Evolutionary conservation across 805 yeast species (phyloP).

Genomic region (Pichia californica): DNA sequence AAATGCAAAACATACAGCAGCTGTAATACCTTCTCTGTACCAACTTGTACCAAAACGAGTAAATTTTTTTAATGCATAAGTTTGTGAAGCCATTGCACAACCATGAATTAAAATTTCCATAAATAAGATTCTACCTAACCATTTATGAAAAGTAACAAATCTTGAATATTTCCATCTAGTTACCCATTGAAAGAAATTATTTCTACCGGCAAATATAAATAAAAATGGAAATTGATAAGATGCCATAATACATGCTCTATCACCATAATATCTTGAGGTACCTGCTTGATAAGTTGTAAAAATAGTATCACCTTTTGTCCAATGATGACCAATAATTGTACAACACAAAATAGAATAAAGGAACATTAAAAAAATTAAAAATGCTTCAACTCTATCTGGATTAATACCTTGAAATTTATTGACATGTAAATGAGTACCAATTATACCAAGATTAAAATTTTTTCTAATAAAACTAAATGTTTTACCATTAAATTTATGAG

Average conservation of each 20-base stretch:
- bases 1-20: conserved; percentile 23
- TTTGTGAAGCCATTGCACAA: conserved; percentile 24
- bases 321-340: conserved; percentile 20
- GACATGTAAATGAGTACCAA: conserved; percentile 18
- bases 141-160: conserved; percentile 53
- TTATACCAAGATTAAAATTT: conserved; percentile 20
- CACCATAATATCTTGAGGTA: conserved; percentile 34
- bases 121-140: conserved; percentile 42
- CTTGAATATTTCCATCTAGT: conserved; percentile 54
- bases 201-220: conserved; percentile 55
- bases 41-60: conserved; percentile 25
- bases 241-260: conserved; percentile 47
- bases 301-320: conserved; percentile 18
- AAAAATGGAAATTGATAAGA: conserved; percentile 44
- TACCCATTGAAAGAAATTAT: conserved; percentile 52
- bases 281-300: conserved; percentile 19
- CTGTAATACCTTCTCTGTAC: conserved; percentile 30
- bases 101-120: conserved; percentile 42
- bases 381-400: conserved; percentile 49
- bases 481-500: conserved; percentile 26
- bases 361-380: conserved; percentile 36
- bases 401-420: conserved; percentile 23
- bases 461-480: conserved; percentile 22
- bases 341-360: conserved; percentile 18
- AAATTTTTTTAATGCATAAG: conserved; percentile 15